These are phyloP conservation scores for Mrakia blollopis DNA, from an alignment of 768 basidiomycete genomes.

Conservation along the genomic window DNA sequence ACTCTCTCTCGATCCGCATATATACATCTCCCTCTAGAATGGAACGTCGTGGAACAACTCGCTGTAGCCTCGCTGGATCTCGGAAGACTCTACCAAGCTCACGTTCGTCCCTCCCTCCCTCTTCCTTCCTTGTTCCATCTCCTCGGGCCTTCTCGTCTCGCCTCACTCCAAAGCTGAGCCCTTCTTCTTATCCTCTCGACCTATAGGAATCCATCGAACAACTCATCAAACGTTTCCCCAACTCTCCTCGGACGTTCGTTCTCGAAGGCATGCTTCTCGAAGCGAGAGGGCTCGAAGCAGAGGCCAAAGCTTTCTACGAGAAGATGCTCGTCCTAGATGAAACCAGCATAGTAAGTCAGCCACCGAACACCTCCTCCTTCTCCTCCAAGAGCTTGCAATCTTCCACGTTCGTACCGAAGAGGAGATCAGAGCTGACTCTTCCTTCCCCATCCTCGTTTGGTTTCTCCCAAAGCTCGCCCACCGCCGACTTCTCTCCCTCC, in stretches of 20 bases:
- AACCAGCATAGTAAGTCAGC: constrained; percentile 61
- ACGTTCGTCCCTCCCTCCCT: constrained; percentile 13
- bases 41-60: constrained; percentile 76
- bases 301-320: constrained; percentile 62
- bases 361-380: constrained; percentile 41
- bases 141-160: background rate
- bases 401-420: too few species aligned
- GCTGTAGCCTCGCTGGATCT: constrained; percentile 35
- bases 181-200: background rate
- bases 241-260: constrained; percentile 71
- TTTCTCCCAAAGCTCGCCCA: constrained; percentile 3
- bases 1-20: background rate
- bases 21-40: constrained; percentile 51
- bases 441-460: background rate
- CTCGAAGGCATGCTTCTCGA: constrained; percentile 76
- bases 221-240: constrained; percentile 64
- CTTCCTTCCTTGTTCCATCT: background rate
- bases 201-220: constrained; percentile 59
- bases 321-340: constrained; percentile 59
- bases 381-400: too few species aligned
- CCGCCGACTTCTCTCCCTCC: constrained; percentile 28
- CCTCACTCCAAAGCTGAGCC: background rate
- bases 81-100: constrained; percentile 23
- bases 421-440: background rate
- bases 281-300: constrained; percentile 55